Percentiles rank a stretch among this genome's conserved stretches.
phyloP scores from a whole-genome alignment of 352 stramenopile species.

The Peronosclerospora sorghi region DNA sequence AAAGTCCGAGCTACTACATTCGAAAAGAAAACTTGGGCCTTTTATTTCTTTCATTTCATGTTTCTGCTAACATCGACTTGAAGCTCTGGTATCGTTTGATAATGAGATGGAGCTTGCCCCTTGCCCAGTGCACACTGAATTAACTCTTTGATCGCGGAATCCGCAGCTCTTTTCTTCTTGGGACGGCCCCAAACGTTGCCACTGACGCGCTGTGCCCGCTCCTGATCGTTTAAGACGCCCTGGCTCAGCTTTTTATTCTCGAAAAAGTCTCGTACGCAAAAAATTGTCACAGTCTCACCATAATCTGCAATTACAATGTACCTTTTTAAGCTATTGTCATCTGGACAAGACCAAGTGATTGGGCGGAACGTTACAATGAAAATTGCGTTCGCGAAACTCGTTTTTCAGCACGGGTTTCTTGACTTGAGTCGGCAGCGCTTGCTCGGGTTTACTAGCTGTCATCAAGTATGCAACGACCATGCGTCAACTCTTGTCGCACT shows the following conservation, averaged over 20 bases:
- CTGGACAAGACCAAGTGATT: not conserved
- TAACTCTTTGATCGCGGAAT: slow-evolving; percentile 25
- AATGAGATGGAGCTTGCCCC: slow-evolving; percentile 7
- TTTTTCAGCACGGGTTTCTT: slow-evolving; percentile 56
- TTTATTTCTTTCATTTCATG: not conserved
- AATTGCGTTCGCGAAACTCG: slow-evolving; percentile 69
- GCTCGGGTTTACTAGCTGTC: slow-evolving; percentile 8
- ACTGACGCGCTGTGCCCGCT: slow-evolving; percentile 42
- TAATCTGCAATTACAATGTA: slow-evolving; percentile 31
- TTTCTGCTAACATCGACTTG: not conserved
- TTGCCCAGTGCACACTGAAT: slow-evolving; percentile 38
- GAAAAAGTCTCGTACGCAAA: slow-evolving; percentile 67
- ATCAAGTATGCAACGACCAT: no score
- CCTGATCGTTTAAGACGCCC: slow-evolving; percentile 65
- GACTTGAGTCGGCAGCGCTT: slow-evolving; percentile 3
- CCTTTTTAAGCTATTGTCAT: not conserved
- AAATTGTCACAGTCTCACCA: slow-evolving; percentile 66
- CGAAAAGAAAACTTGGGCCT: no score
- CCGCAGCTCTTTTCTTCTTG: slow-evolving; percentile 19
- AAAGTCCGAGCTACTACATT: slow-evolving; percentile 8
- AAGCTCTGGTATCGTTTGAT: slow-evolving; percentile 2
- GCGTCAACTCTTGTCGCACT: not conserved
- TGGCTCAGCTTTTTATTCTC: slow-evolving; percentile 60
- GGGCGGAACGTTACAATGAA: slow-evolving; percentile 54
- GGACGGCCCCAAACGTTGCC: slow-evolving; percentile 21